Conservation (phyloP, 208 protist genomes). For the Leishmania turanica region DNA sequence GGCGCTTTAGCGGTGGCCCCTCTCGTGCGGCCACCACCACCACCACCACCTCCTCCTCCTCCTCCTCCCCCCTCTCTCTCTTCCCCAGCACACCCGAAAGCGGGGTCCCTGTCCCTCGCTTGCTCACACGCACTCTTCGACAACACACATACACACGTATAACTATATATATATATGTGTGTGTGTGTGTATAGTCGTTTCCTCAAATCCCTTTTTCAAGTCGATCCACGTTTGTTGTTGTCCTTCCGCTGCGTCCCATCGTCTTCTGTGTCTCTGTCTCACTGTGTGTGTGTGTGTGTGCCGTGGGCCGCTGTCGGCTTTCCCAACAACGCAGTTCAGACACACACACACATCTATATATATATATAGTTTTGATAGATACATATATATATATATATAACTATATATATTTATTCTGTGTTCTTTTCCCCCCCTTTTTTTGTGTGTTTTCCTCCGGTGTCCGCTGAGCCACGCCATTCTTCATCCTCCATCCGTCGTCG, state of each 20-base stretch:
- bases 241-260: neutral
- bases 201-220: neutral
- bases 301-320: neutral
- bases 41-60: no score
- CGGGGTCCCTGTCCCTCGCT: neutral
- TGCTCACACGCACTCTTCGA: neutral
- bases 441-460: neutral
- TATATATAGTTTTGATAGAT: no score
- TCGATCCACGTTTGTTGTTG: neutral
- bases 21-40: no score
- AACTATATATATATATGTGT: no score
- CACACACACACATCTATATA: no score
- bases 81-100: neutral
- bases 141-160: neutral
- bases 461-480: neutral
- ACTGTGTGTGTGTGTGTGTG: neutral
- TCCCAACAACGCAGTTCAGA: neutral
- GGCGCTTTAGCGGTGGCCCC: no score
- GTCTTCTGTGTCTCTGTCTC: constrained; percentile 8
- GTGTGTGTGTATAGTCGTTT: neutral
- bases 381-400: neutral
- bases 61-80: no score
- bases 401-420: neutral
- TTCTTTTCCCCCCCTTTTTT: neutral
- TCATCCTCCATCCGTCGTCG: neutral